Conservation (phyloP, 192 early-diverging fungal genomes). For the Pilobolus umbonatus region DNA sequence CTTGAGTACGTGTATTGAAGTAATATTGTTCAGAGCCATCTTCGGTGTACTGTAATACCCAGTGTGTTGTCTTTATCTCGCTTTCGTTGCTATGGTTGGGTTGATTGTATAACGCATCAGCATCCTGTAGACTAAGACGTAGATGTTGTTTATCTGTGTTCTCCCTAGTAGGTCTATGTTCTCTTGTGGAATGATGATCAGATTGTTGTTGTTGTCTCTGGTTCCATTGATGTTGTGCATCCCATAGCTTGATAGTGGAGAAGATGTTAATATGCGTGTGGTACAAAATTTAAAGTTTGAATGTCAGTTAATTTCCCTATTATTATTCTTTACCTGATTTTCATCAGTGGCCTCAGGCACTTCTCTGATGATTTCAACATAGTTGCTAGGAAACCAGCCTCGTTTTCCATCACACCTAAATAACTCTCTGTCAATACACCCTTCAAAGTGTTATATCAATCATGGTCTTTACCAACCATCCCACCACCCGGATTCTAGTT, state of each 20-base stretch:
- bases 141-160: neutral
- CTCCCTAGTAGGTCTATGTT: neutral
- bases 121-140: constrained; percentile 2
- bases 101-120: neutral
- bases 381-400: constrained; percentile 92
- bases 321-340: constrained; percentile 2
- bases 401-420: constrained; percentile 59
- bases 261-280: neutral
- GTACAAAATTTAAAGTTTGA: neutral
- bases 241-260: constrained; percentile 4
- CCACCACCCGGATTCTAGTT: constrained; percentile 97
- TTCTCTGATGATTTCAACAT: constrained; percentile 54
- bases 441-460: neutral
- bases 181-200: too few relatives aligned
- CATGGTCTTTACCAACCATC: constrained; percentile 68
- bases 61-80: constrained; percentile 7
- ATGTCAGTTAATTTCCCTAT: neutral
- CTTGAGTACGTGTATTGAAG: constrained; percentile 35
- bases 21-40: constrained; percentile 42
- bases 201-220: neutral
- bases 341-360: neutral
- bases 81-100: too few relatives aligned
- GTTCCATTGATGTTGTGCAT: constrained; percentile 12
- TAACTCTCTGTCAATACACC: neutral
- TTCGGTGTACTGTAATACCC: constrained; percentile 36